Conservation (phyloP, 208 protist genomes). For the Leishmania turanica region DNA sequence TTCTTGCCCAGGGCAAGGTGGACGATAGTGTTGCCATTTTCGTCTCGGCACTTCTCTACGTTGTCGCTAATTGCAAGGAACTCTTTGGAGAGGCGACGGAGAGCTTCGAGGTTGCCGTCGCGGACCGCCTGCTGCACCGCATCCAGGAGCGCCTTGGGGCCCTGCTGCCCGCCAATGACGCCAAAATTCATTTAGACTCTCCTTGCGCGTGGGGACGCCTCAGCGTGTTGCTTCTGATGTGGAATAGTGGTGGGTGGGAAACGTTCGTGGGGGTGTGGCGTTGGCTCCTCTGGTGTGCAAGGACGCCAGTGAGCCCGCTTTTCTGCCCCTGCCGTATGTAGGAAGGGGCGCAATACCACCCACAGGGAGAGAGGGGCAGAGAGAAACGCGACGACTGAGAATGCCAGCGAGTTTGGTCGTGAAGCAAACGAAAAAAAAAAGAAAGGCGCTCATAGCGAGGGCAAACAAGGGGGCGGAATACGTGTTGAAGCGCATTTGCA, state of each 20-base stretch:
- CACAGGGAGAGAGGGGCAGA: background rate
- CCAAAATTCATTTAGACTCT: slow-evolving; percentile 34
- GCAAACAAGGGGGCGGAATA: background rate
- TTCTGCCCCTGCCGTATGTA: background rate
- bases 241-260: too few relatives aligned
- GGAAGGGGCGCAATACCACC: background rate
- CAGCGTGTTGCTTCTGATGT: background rate
- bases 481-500: background rate
- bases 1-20: slow-evolving; percentile 82
- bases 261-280: background rate
- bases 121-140: slow-evolving; percentile 69
- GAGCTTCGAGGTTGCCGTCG: slow-evolving; percentile 68
- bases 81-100: slow-evolving; percentile 64
- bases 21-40: slow-evolving; percentile 83
- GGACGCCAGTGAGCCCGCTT: background rate
- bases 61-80: slow-evolving; percentile 85
- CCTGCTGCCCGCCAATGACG: slow-evolving; percentile 82
- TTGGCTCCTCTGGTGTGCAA: background rate
- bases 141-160: slow-evolving; percentile 86
- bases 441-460: background rate
- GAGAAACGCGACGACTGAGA: background rate
- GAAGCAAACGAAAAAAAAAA: too few relatives aligned
- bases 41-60: slow-evolving; percentile 85
- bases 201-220: background rate
- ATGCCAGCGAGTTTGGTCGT: background rate